A percentile compares a stretch with the other conserved stretches of the same genome.
Evolutionary conservation across 192 early-diverging fungal genomes (phyloP).

Genomic region (Piromyces sp.): DNA sequence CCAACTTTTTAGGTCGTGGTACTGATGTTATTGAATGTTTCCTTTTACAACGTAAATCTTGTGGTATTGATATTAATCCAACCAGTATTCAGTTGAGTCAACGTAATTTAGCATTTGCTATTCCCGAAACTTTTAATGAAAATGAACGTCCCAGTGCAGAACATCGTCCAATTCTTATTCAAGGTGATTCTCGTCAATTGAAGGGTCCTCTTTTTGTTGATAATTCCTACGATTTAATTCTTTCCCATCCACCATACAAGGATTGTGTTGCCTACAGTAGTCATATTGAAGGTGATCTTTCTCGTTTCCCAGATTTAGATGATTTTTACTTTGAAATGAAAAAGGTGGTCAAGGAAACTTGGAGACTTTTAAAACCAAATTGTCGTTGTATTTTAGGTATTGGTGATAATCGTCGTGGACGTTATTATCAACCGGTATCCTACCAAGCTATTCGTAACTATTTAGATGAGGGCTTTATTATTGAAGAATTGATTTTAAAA

Average conservation of each 20-base stretch:
- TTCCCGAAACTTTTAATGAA: constrained; percentile 34
- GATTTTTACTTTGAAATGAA: constrained; percentile 61
- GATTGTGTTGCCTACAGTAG: constrained; percentile 53
- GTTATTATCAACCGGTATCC: constrained; percentile 74
- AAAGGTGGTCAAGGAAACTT: constrained; percentile 48
- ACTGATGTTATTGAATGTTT: constrained; percentile 86
- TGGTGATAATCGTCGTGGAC: constrained; percentile 79
- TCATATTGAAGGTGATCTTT: constrained; percentile 75
- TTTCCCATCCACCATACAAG: constrained; percentile 90
- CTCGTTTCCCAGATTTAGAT: constrained; percentile 51
- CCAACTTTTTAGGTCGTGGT: constrained; percentile 83
- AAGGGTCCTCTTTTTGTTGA: constrained; percentile 42
- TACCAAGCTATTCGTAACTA: constrained; percentile 70
- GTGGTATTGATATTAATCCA: constrained; percentile 80
- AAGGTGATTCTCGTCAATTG: constrained; percentile 62
- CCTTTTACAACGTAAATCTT: constrained; percentile 52
- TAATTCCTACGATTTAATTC: constrained; percentile 67
- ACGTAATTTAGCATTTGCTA: constrained; percentile 68
- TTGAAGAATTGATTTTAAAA: constrained; percentile 79
- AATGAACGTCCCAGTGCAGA: constrained; percentile 25
- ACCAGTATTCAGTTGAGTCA: constrained; percentile 40
- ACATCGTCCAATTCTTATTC: constrained; percentile 62
- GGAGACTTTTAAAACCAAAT: constrained; percentile 43
- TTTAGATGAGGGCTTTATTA: constrained; percentile 62
- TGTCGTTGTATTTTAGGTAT: constrained; percentile 71